Evolutionary conservation across 2,329 filamentous ascomycete genomes (phyloP).

Genomic region (Leptosphaerulina australis): DNA sequence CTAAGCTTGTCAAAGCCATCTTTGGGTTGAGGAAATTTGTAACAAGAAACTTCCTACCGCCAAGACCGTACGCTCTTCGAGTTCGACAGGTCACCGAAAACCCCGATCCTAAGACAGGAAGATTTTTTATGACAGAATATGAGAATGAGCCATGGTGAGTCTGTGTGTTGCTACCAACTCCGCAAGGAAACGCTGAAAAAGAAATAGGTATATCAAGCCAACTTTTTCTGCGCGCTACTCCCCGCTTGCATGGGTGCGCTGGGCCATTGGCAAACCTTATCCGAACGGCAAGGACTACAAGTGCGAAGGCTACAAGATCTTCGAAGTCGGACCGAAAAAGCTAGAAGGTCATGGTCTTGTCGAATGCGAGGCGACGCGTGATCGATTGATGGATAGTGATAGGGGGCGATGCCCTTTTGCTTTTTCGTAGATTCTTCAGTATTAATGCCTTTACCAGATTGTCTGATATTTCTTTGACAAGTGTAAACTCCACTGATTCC

Average conservation of each 20-base stretch:
- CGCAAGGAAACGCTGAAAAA: conserved; percentile 3
- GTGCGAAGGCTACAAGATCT: conserved; percentile 60
- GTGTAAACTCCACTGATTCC: neutral
- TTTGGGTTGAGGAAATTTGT: conserved; percentile 61
- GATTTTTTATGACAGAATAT: conserved; percentile 28
- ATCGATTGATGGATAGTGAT: conserved; percentile 30
- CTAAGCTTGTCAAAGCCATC: conserved; percentile 53
- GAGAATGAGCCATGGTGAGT: conserved; percentile 49
- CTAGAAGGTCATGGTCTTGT: conserved; percentile 56
- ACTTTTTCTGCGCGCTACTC: conserved; percentile 27
- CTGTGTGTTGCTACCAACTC: neutral
- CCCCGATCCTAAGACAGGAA: conserved; percentile 55
- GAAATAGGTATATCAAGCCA: conserved; percentile 33
- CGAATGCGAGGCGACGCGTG: conserved; percentile 33
- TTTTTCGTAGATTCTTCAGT: conserved; percentile 10
- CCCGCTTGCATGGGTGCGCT: conserved; percentile 32
- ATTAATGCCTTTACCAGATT: neutral
- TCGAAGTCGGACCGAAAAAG: conserved; percentile 66
- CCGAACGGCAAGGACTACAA: conserved; percentile 61
- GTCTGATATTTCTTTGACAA: neutral
- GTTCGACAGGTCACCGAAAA: conserved; percentile 50
- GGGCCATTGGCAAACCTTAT: conserved; percentile 69
- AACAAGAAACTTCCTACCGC: conserved; percentile 65
- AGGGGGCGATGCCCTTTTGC: conserved; percentile 44
- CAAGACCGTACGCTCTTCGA: conserved; percentile 53